Evolutionary conservation across 2,329 filamentous ascomycete genomes (phyloP), one percentile per base, ranked within the genome.

Genomic region (Pestalotiopsis sp.): DNA sequence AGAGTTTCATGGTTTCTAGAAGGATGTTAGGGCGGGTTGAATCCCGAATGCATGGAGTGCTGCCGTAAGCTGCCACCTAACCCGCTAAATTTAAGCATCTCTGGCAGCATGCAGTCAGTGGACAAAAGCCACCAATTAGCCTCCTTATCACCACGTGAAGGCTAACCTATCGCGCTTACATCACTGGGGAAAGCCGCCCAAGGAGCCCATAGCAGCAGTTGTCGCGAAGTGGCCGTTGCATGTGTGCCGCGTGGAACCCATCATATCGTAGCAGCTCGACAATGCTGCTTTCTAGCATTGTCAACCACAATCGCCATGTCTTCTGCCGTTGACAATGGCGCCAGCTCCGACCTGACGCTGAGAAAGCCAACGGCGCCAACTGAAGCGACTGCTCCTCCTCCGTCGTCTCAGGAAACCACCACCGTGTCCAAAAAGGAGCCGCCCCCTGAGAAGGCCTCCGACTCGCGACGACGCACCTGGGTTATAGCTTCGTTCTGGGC

Each of bases 401-500:
- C 65, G 40, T 26, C 39, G 17, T 20, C 24, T 20, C 39, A 56
- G 38, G 24, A n/a, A 17, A 20, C 35, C 7, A 44, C 60, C 13
- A 14, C 48, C 6, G 52, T n/a, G 24, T 66, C 71, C 40, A 75
- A 72, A 61, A 86, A 85, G 71, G 77, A 82, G 63, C 92, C 93
- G n/a, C 93, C 94, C 48, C 91, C 93, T 38, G 94, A 98, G 82
- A 91, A 89, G 71, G 81, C 87, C 22, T 85, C 91, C 72, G 89
- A 91, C 70, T 83, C 91, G 64, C 88, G 87, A 76, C 88, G 91
- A 68, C 91, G 96, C 66, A 88, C 89, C 61, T 84, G 85, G 70
- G 91, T 98, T 64, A 90, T 99, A 70, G 78, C 92, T 70, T 95
- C 95, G 9, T 98, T 98, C 80, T 99, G 96, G 96, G 83, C 89